Percentiles rank a stretch among this genome's conserved stretches.
phyloP scores from a whole-genome alignment of 2,329 filamentous ascomycete genomes.

The Paraphoma chrysanthemicola region DNA sequence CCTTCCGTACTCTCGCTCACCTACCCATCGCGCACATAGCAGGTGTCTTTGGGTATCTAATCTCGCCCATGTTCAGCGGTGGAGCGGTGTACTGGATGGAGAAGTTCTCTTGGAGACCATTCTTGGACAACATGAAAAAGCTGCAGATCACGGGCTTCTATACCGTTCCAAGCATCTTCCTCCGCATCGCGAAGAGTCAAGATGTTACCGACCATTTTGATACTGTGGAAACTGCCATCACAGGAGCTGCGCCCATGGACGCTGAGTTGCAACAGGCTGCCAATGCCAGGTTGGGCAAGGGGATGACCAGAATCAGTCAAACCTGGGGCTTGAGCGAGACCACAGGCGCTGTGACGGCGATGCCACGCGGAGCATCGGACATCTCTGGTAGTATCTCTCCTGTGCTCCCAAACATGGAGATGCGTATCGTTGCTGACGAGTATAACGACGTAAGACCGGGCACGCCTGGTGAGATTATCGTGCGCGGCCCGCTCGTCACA shows the following conservation, averaged over 20 bases:
- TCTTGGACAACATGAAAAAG: slow-evolving; percentile 58
- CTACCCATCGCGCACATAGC: slow-evolving; percentile 55
- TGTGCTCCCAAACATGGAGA: slow-evolving; percentile 5
- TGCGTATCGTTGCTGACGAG: slow-evolving; percentile 18
- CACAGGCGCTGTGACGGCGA: slow-evolving; percentile 13
- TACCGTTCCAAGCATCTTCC: slow-evolving; percentile 65
- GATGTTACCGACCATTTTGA: slow-evolving; percentile 63
- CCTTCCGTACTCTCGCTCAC: slow-evolving; percentile 50
- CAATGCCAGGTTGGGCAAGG: slow-evolving; percentile 54
- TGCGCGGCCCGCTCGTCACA: slow-evolving; percentile 79
- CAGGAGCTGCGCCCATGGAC: slow-evolving; percentile 63
- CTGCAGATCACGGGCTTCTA: slow-evolving; percentile 62
- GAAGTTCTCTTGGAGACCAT: slow-evolving; percentile 61
- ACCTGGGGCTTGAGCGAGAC: slow-evolving; percentile 66
- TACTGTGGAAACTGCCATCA: slow-evolving; percentile 53
- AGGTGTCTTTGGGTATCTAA: slow-evolving; percentile 51
- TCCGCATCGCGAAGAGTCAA: slow-evolving; percentile 63
- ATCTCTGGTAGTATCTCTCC: neutral
- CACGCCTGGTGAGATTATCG: slow-evolving; percentile 63
- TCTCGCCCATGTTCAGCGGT: slow-evolving; percentile 44
- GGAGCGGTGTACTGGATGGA: slow-evolving; percentile 64
- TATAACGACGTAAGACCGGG: slow-evolving; percentile 63
- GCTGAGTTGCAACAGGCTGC: slow-evolving; percentile 59
- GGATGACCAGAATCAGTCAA: slow-evolving; percentile 51
- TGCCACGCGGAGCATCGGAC: neutral